Conservation (phyloP, 371 early-diverging fungal species). For the Mucor sp. region DNA sequence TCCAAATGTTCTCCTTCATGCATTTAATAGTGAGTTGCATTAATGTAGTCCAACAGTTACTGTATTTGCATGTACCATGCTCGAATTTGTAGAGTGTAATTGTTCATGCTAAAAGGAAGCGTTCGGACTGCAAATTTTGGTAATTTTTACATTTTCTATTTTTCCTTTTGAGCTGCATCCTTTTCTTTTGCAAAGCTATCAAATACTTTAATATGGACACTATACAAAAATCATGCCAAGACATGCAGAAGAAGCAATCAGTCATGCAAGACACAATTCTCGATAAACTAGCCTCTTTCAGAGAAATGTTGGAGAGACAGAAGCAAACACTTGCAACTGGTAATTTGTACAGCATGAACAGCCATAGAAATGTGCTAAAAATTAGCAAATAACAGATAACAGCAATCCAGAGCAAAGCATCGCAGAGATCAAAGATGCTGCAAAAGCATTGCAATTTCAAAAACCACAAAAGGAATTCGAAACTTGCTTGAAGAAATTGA, state of each 20-base stretch:
- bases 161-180: background rate
- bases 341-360: constrained; percentile 4
- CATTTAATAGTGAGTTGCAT: too few species aligned
- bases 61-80: too few species aligned
- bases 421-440: constrained; percentile 18
- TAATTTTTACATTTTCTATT: background rate
- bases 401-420: constrained; percentile 2
- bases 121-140: background rate
- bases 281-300: constrained; percentile 17
- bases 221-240: constrained; percentile 22
- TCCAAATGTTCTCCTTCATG: too few species aligned
- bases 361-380: background rate
- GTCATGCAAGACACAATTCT: constrained; percentile 25
- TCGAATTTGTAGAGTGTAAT: too few species aligned
- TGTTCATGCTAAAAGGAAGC: background rate
- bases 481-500: constrained; percentile 61
- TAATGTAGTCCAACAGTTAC: too few species aligned
- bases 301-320: constrained; percentile 20
- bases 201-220: constrained; percentile 18
- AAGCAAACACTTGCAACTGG: constrained; percentile 29
- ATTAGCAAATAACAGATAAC: background rate
- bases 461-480: constrained; percentile 75
- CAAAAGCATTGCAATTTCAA: constrained; percentile 32
- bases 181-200: constrained; percentile 5
- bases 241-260: constrained; percentile 17